Base-by-base conservation (phyloP, 2,329 filamentous ascomycete species). In the Colletotrichum sp. region DNA sequence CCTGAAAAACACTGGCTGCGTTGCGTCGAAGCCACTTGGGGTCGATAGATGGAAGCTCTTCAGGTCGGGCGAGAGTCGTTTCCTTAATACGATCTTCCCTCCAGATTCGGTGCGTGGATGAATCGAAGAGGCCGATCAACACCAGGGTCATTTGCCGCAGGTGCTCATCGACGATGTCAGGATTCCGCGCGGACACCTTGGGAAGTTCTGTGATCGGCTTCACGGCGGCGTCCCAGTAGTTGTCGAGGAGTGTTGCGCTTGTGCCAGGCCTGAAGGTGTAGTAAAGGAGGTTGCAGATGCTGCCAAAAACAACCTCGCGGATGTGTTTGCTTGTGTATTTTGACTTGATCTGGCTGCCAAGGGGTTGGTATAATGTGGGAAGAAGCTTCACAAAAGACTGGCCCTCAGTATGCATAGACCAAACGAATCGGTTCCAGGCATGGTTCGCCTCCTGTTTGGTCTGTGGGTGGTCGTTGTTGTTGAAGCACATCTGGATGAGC, bases 391-490 rank as follows among this genome's bases (percentile, higher is more conserved):
- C 86, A 80, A 94, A 88, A 2, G 88, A 88, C 7, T 86, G 85
- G 24, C 92, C 89, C 78, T 93, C 92, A 1, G 93, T 90, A 70
- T 93, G 90, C 18, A 95, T 89, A 8, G 93, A 91, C 81, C 94
- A 98, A 24, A 97, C 91, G 60, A 98, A 92, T 69, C 94, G 93
- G 79, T 94, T 95, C 95, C 96, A 98, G 1, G 96, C 96, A 72
- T 93, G 87, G 80, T 96, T 95, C 26, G 96, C 95, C 80, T 98
- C 93, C 16, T 92, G 88, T 79, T 93, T 95, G 60, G 93, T 94
- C 60, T 89, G 86, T 5, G 89, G 86, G 30, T 74, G 72, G 77
- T 98, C 95, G 68, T 91, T 90, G 79, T 92, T 94, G 81, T 98
- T 98, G 84, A 99, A 95, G 80, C 95, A 97, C 77, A 89, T 90